Percentiles rank a stretch among this genome's conserved stretches.
Evolutionary conservation across 2,329 filamentous ascomycete genomes (phyloP).

Genomic region (Xylariaceae sp.): DNA sequence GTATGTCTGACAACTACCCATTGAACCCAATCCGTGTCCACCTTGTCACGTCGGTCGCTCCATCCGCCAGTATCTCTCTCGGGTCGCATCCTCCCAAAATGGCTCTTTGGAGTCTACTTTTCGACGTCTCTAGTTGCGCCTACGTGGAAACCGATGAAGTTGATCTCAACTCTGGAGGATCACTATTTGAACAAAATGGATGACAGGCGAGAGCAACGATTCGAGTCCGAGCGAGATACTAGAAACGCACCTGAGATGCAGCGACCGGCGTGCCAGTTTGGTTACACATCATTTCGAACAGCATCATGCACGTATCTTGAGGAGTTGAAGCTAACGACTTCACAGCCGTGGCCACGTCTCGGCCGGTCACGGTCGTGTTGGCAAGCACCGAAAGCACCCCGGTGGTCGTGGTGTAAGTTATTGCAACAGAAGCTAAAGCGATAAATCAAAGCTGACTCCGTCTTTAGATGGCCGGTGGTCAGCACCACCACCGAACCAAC

Average conservation of each 20-base stretch:
- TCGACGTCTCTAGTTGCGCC: no score
- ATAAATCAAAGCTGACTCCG: slow-evolving; percentile 1
- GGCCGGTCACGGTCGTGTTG: slow-evolving; percentile 95
- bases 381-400: slow-evolving; percentile 95
- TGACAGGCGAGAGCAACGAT: no score
- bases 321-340: slow-evolving; percentile 26
- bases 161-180: no score
- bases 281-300: neutral
- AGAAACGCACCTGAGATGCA: neutral
- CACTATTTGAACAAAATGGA: no score
- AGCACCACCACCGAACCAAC: slow-evolving; percentile 97
- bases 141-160: neutral
- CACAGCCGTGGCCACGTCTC: slow-evolving; percentile 92
- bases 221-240: no score
- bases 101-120: no score
- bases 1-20: neutral
- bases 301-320: neutral
- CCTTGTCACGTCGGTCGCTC: neutral
- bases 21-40: neutral
- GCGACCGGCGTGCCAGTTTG: neutral
- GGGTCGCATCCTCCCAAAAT: neutral
- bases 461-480: slow-evolving; percentile 78
- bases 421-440: slow-evolving; percentile 48
- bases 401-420: slow-evolving; percentile 67
- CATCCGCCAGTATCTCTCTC: neutral